These are phyloP conservation scores for Puccinia horiana DNA, from an alignment of 1,284 basidiomycete genomes.

Conservation along the genomic window DNA sequence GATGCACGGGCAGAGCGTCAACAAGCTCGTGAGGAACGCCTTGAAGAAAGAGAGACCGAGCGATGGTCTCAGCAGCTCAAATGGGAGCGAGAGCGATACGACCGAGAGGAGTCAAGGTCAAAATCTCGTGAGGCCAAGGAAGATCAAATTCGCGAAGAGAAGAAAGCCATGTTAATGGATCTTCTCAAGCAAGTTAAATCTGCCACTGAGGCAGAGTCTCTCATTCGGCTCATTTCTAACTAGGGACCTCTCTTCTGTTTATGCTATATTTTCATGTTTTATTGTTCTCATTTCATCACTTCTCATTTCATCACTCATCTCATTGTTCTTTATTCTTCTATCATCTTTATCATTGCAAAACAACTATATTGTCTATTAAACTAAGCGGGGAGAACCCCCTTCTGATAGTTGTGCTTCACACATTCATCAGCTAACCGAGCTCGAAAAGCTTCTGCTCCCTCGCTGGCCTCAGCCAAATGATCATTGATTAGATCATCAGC, in stretches of 20 bases:
- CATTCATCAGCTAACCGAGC: background rate
- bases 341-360: background rate
- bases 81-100: background rate
- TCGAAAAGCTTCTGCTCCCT: background rate
- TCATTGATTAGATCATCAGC: background rate
- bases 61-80: background rate
- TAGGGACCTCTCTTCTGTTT: too few species aligned
- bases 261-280: too few species aligned
- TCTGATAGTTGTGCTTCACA: slow-evolving; percentile 1
- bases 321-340: background rate
- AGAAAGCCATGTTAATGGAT: background rate
- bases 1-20: background rate
- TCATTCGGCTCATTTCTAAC: background rate
- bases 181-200: background rate
- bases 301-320: background rate
- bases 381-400: background rate
- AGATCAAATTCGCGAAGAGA: background rate
- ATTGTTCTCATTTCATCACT: background rate
- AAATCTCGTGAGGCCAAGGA: background rate
- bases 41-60: background rate
- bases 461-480: background rate
- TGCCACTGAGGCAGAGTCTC: background rate
- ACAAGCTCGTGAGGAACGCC: background rate
- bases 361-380: background rate
- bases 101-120: background rate